These are phyloP conservation scores for Stenocarpella maydis DNA, from an alignment of 2,329 filamentous ascomycete species.

Conservation along the genomic window DNA sequence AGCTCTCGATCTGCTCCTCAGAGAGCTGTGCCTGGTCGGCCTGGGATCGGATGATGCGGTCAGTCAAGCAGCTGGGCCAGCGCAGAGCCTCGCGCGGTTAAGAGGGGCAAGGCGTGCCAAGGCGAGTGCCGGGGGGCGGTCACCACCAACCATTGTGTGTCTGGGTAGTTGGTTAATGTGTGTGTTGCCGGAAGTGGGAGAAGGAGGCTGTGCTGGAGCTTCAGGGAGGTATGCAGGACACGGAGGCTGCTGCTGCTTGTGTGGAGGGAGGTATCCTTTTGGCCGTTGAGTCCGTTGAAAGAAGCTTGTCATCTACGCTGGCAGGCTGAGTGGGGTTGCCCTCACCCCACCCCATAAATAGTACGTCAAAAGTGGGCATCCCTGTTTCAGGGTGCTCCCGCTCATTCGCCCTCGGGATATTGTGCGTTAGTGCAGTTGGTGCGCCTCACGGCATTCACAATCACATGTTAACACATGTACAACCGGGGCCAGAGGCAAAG, in stretches of 20 bases:
- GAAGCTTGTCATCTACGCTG: conserved; percentile 25
- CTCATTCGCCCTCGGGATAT: not conserved
- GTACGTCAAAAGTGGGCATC: conserved; percentile 26
- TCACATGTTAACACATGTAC: not conserved
- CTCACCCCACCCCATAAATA: conserved; percentile 17
- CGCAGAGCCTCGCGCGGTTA: conserved; percentile 3
- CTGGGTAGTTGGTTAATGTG: not conserved
- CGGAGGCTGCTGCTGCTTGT: not conserved
- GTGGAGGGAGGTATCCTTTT: conserved; percentile 8
- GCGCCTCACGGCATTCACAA: not conserved
- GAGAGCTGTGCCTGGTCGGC: conserved; percentile 23
- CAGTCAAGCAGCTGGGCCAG: conserved; percentile 12
- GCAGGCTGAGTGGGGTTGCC: conserved; percentile 23
- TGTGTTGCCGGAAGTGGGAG: conserved; percentile 15
- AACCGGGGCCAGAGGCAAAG: not conserved
- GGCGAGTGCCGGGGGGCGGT: not conserved
- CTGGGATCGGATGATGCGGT: conserved; percentile 16
- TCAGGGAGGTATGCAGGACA: conserved; percentile 20
- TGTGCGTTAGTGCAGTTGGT: not conserved
- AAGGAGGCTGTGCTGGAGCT: conserved; percentile 26
- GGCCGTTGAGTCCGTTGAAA: conserved; percentile 20
- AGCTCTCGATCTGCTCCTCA: conserved; percentile 25
- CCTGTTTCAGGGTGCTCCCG: conserved; percentile 23
- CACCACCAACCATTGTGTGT: conserved; percentile 20
- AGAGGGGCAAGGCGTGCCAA: not conserved